Base-by-base conservation (phyloP, 2,329 filamentous ascomycete species). In the Trichoderma sp. region DNA sequence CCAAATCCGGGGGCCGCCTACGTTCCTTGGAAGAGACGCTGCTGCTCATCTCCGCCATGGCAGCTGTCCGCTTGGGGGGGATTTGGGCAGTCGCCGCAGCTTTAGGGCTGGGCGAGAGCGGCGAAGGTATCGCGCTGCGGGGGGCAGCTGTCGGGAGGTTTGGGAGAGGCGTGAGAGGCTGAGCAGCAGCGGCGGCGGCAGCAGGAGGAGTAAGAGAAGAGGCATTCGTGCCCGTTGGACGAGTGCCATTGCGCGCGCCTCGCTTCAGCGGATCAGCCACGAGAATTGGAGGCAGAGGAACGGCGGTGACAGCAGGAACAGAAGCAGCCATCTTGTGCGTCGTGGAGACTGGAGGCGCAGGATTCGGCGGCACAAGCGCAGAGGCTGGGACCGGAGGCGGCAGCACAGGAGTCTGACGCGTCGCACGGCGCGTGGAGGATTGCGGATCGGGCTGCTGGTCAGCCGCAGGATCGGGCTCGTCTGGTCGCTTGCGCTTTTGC, bases 331-430 rank as follows among this genome's bases (percentile, higher is more conserved):
- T 68, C 22, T 64, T 64, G 29, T 37, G 39, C 15, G 66, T 53
- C 37, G 45, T 27, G 29, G 37, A 5, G 15, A 68, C 57, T 34
- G 69, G 35, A 7, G 22, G 60, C 27, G 37, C 52, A 13, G 42
- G 19, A 22, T n/a, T 17, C 29, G 70, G 57, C 35, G 69, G 70
- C 35, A 56, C 66, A 17, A 39, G 64, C 58, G 68, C 70, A 67
- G 57, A 54, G 29, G 71, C 68, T 64, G 73, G 73, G 45, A 71
- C 71, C 60, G 70, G 66, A 57, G 76, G 75, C 54, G 75, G 76
- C 66, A 72, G 71, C 57, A 77, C 74, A 27, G 76, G 74, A 70
- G 77, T 80, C 69, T 80, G 79, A 77, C 79, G 79, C 78, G 79
- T 79, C 69, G 77, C 74, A 69, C 78, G 76, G 73, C 79, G 78